A percentile compares a stretch with the other conserved stretches of the same genome.
Conservation (phyloP, 2,329 filamentous ascomycete genomes). For the Pseudogymnoascus sp. region DNA sequence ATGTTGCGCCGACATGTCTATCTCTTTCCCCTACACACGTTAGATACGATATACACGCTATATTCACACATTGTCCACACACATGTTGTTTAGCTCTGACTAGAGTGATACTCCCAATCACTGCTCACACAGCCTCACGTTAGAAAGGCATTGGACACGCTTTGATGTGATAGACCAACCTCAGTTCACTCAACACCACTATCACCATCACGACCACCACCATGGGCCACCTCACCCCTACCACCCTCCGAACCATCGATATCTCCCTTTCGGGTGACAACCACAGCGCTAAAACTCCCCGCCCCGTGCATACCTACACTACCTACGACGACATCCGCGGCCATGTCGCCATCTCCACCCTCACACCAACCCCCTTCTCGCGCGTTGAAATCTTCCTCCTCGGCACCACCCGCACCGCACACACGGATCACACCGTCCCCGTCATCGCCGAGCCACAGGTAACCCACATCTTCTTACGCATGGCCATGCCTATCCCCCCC, state of each 20-base stretch:
- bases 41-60: not conserved
- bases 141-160: not conserved
- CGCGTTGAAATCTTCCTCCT: not conserved
- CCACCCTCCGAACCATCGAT: not conserved
- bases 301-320: not conserved
- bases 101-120: too few relatives aligned
- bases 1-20: not conserved
- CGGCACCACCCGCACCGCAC: not conserved
- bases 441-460: not conserved
- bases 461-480: conserved; percentile 27
- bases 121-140: too few relatives aligned
- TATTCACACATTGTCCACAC: too few relatives aligned
- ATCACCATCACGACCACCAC: not conserved
- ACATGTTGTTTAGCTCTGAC: too few relatives aligned
- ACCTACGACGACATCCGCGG: conserved; percentile 6
- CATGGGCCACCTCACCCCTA: not conserved
- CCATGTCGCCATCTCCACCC: not conserved
- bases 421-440: not conserved
- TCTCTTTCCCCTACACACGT: not conserved
- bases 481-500: conserved; percentile 26
- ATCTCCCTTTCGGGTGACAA: not conserved
- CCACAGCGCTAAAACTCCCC: not conserved
- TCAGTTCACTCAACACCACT: not conserved
- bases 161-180: not conserved
- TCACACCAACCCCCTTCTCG: not conserved